These are phyloP conservation scores for Millerozyma acaciae DNA, from an alignment of 805 yeast species.

Conservation along the genomic window DNA sequence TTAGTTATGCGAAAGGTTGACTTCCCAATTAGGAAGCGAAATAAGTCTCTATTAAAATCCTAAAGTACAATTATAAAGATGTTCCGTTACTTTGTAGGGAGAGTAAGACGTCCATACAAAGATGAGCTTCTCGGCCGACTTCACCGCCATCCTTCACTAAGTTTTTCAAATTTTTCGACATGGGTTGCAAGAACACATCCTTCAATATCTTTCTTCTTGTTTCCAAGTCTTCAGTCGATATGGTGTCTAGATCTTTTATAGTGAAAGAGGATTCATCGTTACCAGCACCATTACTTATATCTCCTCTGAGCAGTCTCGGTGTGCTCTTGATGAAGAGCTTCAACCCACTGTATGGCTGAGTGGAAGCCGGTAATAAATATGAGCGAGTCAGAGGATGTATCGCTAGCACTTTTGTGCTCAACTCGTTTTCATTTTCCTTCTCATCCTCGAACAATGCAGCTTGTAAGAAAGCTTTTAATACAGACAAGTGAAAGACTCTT, in stretches of 20 bases:
- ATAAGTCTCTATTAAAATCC: not conserved
- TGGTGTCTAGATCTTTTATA: constrained; percentile 37
- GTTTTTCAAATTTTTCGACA: constrained; percentile 47
- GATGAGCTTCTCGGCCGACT: constrained; percentile 48
- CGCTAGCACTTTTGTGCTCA: constrained; percentile 13
- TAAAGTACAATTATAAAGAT: not conserved
- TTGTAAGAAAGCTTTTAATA: constrained; percentile 41
- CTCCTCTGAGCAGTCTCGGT: constrained; percentile 1
- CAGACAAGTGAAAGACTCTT: constrained; percentile 37
- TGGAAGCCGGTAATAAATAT: constrained; percentile 51
- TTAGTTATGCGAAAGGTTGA: not conserved
- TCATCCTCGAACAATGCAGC: constrained; percentile 35
- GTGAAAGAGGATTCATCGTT: constrained; percentile 22
- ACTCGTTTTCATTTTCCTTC: constrained; percentile 10
- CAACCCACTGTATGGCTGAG: constrained; percentile 63
- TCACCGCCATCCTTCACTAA: constrained; percentile 71
- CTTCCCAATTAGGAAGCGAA: not conserved
- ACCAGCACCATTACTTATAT: constrained; percentile 3
- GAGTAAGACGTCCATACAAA: constrained; percentile 15
- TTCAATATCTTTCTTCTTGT: constrained; percentile 52
- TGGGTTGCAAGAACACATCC: constrained; percentile 49
- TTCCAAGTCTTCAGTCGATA: constrained; percentile 57
- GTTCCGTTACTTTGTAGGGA: constrained; percentile 1
- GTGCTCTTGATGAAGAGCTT: constrained; percentile 50
- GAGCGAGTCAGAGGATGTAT: constrained; percentile 47